A percentile compares a stretch with the other conserved stretches of the same genome.
phyloP scores from a whole-genome alignment of 441 rosid species.

The Eruca vesicaria region DNA sequence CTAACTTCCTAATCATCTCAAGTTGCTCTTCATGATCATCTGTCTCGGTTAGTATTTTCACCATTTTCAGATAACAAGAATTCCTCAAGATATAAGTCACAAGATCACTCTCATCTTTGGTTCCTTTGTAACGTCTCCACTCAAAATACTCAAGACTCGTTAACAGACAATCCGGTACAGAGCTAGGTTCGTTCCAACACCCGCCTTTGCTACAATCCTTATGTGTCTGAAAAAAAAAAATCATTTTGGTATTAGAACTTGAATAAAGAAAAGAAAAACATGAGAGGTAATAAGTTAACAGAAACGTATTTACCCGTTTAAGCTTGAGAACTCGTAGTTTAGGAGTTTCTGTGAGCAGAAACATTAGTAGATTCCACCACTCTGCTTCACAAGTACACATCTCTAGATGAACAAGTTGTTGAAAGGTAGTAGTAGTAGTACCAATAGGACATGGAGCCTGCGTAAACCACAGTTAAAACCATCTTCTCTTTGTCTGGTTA shows the following conservation, averaged over 20 bases:
- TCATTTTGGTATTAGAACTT: not conserved
- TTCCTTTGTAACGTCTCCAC: constrained; percentile 10
- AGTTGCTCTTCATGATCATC: not conserved
- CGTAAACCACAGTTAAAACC: no score
- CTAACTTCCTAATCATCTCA: constrained; percentile 11
- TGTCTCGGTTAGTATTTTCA: not conserved
- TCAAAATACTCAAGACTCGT: constrained; percentile 4
- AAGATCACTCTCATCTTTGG: not conserved
- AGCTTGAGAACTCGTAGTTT: constrained; percentile 13
- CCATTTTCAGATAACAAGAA: not conserved
- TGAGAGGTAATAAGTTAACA: not conserved
- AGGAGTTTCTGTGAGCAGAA: not conserved
- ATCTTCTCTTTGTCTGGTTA: no score
- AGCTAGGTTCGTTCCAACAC: not conserved
- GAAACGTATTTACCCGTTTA: not conserved
- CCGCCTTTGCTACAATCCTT: not conserved
- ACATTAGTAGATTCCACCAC: constrained; percentile 3
- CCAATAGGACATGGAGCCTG: no score
- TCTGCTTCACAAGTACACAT: constrained; percentile 10
- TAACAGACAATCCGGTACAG: not conserved
- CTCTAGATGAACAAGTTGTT: constrained; percentile 7
- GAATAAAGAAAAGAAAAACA: not conserved
- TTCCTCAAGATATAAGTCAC: constrained; percentile 3
- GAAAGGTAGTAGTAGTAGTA: not conserved
- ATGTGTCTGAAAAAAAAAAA: not conserved